Evolutionary conservation across 2,329 filamentous ascomycete genomes (phyloP), one percentile per base, ranked within the genome.

Genomic region (Paecilomyces formosus): DNA sequence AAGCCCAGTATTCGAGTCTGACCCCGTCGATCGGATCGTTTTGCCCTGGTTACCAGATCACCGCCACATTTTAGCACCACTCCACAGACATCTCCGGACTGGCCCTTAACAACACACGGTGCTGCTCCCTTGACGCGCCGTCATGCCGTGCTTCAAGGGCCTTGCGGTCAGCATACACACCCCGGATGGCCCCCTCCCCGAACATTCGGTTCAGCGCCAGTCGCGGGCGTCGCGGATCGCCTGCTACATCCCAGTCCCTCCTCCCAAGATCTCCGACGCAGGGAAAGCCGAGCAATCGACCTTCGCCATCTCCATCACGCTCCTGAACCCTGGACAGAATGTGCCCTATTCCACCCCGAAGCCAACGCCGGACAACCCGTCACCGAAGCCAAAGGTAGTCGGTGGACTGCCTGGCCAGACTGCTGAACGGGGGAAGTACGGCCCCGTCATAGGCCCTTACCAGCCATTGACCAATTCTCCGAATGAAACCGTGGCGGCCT

Each of bases 111-210:
- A 26, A 21, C 50, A 26, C 26, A 52, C 50, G 50, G 50, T 52
- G 50, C 26, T 28, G 50, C 13, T 52, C 21, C 50, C 22, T 28
- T 26, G 50, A 52, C 26, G 26, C 21, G 15, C 57, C 70, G 68
- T 54, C 66, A 89, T 89, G 94, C 94, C 94, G 80, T 97, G 92
- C 85, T 99, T 97, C 81, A 96, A 97, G 82, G 94, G 94, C 78
- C 92, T 99, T 78, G 93, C 94, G 69, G 93, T 97, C 74, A 96
- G 90, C 83, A 95, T 97, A 75, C 94, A 99, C 79, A 86, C 85
- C 52, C 84, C 91, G 66, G 81, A 84, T 66, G 85, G 85, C 52
- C 92, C 94, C 65, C 85, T 99, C 65, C 82, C 92, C 62, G 94
- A 99, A 78, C 88, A 96, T 79, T 93, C 92, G 69, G 89, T 97